These are phyloP conservation scores for Cryphonectria parasitica DNA, from an alignment of 2,329 filamentous ascomycete genomes.

Conservation along the genomic window DNA sequence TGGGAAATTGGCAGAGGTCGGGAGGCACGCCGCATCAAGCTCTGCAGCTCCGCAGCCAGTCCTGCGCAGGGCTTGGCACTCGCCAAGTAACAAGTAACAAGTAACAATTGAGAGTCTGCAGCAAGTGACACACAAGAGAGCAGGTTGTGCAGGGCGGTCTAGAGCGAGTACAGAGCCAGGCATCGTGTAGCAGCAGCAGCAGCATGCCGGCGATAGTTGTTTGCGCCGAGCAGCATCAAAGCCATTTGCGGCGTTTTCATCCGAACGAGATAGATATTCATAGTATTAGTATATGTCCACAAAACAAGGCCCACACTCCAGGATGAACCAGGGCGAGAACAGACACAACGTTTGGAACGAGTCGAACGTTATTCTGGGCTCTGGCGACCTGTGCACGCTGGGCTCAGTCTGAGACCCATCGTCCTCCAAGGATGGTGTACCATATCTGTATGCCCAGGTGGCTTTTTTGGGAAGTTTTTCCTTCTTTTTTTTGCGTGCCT, in stretches of 20 bases:
- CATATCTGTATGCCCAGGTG: background rate
- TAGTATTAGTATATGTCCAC: background rate
- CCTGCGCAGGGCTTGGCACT: background rate
- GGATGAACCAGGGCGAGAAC: background rate
- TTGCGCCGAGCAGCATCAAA: background rate
- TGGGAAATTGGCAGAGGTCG: conserved; percentile 10
- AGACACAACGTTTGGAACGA: background rate
- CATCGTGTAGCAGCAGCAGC: background rate
- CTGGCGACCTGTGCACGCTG: background rate
- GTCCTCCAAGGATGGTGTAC: background rate
- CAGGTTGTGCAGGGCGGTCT: background rate
- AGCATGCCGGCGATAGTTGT: background rate
- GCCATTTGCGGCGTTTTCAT: background rate
- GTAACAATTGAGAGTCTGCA: background rate
- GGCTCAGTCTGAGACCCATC: background rate
- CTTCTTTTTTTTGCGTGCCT: background rate
- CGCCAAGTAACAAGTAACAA: background rate
- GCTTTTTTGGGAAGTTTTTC: background rate
- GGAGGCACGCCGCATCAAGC: conserved; percentile 6
- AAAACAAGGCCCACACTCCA: background rate
- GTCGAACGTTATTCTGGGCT: background rate
- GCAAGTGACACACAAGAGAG: background rate
- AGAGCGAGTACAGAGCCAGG: background rate
- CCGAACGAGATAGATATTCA: background rate
- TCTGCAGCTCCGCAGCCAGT: conserved; percentile 2